Percentiles rank a stretch among this genome's conserved stretches.
phyloP scores from a whole-genome alignment of 306 rosid species.

The Mucuna pruriens region DNA sequence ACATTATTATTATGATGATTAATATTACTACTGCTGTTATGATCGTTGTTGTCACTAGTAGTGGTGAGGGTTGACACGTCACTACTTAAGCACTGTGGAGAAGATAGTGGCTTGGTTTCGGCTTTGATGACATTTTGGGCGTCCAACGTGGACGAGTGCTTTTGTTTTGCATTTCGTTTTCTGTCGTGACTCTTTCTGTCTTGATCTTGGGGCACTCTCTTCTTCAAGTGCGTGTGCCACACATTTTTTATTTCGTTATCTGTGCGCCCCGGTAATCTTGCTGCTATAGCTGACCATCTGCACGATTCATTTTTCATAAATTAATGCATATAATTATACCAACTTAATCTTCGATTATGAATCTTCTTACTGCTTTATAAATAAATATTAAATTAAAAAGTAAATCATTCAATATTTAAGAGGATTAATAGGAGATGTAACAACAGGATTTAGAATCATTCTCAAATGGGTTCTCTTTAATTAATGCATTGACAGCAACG shows the following conservation, averaged over 20 bases:
- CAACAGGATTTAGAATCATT: too few species aligned
- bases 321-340: background rate
- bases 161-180: background rate
- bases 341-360: too few species aligned
- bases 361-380: too few species aligned
- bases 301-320: background rate
- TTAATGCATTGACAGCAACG: too few species aligned
- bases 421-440: too few species aligned
- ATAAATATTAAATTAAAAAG: too few species aligned
- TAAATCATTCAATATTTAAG: too few species aligned
- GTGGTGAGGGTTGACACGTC: constrained; percentile 45
- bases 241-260: constrained; percentile 88
- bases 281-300: constrained; percentile 92
- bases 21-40: background rate
- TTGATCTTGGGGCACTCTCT: constrained; percentile 21
- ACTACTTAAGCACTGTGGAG: constrained; percentile 54
- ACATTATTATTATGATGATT: background rate
- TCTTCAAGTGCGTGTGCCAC: constrained; percentile 84
- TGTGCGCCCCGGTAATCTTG: constrained; percentile 80
- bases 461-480: too few species aligned
- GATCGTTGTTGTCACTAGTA: background rate
- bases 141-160: background rate
- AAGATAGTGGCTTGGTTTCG: constrained; percentile 29
- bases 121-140: background rate
- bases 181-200: background rate